Evolutionary conservation across 2,329 filamentous ascomycete genomes (phyloP).

Genomic region (Alternaria consortialis): DNA sequence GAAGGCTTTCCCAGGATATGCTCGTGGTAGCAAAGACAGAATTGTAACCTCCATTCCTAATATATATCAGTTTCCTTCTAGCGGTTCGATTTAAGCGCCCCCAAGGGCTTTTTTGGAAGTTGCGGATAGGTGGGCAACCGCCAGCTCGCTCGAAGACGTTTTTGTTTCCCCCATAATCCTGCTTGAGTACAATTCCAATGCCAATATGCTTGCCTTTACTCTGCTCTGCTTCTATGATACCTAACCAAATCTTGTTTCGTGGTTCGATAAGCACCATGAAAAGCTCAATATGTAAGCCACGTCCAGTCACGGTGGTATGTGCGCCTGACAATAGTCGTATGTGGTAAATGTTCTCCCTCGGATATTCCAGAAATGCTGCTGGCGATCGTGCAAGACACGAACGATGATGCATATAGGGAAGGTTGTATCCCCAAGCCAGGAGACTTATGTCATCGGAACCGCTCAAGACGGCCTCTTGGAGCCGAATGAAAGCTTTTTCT

Average conservation of each 20-base stretch:
- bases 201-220: neutral
- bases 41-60: neutral
- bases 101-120: neutral
- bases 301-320: neutral
- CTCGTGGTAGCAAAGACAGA: too few relatives aligned
- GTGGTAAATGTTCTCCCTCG: neutral
- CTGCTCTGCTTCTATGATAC: neutral
- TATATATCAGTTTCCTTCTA: neutral
- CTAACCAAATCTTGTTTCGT: neutral
- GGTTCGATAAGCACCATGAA: neutral
- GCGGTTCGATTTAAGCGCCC: neutral
- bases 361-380: neutral
- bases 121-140: neutral
- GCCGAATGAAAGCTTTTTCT: neutral
- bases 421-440: neutral
- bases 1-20: too few relatives aligned
- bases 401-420: fast-evolving
- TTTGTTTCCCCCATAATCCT: neutral
- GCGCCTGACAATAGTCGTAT: neutral
- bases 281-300: neutral
- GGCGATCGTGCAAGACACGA: neutral
- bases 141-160: neutral
- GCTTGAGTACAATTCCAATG: neutral
- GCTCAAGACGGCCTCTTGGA: neutral
- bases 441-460: neutral